These are phyloP conservation scores for Cerrena zonata DNA, from an alignment of 1,284 basidiomycete species.

Conservation along the genomic window DNA sequence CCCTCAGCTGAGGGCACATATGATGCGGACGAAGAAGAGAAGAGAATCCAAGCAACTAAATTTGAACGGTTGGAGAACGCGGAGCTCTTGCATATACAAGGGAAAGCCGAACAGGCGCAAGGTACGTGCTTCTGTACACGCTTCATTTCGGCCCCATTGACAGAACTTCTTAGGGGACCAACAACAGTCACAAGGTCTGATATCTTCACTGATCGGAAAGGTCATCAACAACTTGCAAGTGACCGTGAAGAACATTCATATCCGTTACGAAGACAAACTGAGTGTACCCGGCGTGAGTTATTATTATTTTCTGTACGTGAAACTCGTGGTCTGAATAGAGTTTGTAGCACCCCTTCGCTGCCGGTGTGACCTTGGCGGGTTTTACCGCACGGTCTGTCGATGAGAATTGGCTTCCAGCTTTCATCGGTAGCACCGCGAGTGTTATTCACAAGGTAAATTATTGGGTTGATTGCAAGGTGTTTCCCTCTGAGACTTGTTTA, in stretches of 20 bases:
- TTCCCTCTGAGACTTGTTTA: constrained; percentile 9
- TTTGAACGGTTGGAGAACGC: constrained; percentile 85
- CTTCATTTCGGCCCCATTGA: constrained; percentile 1
- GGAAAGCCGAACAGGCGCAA: constrained; percentile 49
- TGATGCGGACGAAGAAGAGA: constrained; percentile 83
- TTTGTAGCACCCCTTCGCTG: constrained; percentile 85
- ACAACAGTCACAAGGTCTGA: constrained; percentile 74
- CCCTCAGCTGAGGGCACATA: constrained; percentile 70
- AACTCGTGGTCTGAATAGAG: not conserved
- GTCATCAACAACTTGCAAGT: constrained; percentile 97
- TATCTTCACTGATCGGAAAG: constrained; percentile 83
- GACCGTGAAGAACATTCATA: constrained; percentile 89
- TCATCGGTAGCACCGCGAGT: constrained; percentile 85
- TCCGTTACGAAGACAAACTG: constrained; percentile 93
- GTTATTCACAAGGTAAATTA: constrained; percentile 83
- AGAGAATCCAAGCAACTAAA: constrained; percentile 80
- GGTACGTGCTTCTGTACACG: constrained; percentile 29
- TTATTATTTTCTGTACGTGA: not conserved
- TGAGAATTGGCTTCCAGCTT: constrained; percentile 86
- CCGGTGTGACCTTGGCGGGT: constrained; percentile 85
- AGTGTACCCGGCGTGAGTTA: constrained; percentile 81
- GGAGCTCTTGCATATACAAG: constrained; percentile 76
- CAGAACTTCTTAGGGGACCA: constrained; percentile 45
- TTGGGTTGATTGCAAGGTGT: not conserved
- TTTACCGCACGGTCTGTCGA: constrained; percentile 95